A percentile compares a stretch with the other conserved stretches of the same genome.
phyloP scores from a whole-genome alignment of 192 early-diverging fungal species.

The Coemansia sp. region DNA sequence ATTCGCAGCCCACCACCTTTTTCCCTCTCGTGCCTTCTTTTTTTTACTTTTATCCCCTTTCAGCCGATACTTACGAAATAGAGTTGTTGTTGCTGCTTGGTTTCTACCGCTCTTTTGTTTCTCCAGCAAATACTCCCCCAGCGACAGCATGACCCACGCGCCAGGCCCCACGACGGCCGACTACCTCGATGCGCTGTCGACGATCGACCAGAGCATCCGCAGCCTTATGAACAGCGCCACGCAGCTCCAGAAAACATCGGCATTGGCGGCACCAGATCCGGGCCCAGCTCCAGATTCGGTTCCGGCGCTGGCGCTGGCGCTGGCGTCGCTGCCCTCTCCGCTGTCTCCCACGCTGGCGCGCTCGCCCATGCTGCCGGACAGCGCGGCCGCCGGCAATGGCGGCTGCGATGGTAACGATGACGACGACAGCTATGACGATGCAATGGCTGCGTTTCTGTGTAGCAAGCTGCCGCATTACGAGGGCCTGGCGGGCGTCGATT shows the following conservation, averaged over 20 bases:
- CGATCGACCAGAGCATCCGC: slow-evolving; percentile 39
- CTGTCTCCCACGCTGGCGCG: not conserved
- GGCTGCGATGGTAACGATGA: not conserved
- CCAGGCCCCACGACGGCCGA: slow-evolving; percentile 15
- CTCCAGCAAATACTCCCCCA: not conserved
- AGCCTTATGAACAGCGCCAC: slow-evolving; percentile 23
- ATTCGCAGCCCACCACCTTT: not conserved
- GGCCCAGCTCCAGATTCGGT: not conserved
- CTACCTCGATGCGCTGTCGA: slow-evolving; percentile 35
- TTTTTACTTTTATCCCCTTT: not conserved
- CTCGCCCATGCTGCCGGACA: slow-evolving; percentile 13
- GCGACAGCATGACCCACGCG: not conserved
- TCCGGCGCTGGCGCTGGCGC: not conserved
- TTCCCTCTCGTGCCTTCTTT: not conserved
- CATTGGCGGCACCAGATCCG: not conserved
- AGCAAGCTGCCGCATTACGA: slow-evolving; percentile 48
- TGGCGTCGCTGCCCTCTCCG: not conserved
- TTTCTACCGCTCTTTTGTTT: not conserved
- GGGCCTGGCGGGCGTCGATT: slow-evolving; percentile 31
- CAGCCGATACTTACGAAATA: not conserved
- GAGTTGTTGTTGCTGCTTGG: not conserved
- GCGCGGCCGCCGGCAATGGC: slow-evolving; percentile 1
- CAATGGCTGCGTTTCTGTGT: slow-evolving; percentile 44
- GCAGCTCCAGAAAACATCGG: not conserved
- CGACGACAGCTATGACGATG: slow-evolving; percentile 18